These are phyloP conservation scores for Paspalum vaginatum DNA, from an alignment of 176 grass and related monocot genomes.

Conservation along the genomic window DNA sequence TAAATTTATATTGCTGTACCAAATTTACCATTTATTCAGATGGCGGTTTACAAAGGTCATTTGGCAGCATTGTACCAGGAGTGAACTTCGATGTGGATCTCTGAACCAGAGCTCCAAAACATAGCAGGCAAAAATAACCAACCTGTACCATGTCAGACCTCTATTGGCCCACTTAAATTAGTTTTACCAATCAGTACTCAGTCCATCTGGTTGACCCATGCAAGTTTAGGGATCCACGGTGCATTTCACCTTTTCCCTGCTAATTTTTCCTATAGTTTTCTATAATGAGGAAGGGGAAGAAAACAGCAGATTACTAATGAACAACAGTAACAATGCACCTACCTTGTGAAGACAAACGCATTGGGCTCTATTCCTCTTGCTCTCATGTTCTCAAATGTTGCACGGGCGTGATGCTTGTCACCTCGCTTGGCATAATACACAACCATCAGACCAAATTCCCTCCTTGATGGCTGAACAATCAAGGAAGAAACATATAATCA, in stretches of 20 bases:
- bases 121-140: not conserved
- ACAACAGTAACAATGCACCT: conserved; percentile 8
- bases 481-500: conserved; percentile 21
- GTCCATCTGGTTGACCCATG: not conserved
- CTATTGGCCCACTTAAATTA: not conserved
- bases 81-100: not conserved
- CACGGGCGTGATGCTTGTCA: conserved; percentile 97
- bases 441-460: conserved; percentile 86
- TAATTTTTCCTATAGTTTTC: conserved; percentile 17
- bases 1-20: not conserved
- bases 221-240: not conserved
- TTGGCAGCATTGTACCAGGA: not conserved
- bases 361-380: conserved; percentile 96
- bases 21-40: conserved; percentile 28
- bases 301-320: conserved; percentile 4
- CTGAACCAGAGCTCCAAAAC: not conserved
- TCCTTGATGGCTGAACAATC: conserved; percentile 79
- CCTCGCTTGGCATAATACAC: conserved; percentile 98
- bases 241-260: not conserved
- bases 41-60: conserved; percentile 1
- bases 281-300: conserved; percentile 14
- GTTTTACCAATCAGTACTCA: not conserved
- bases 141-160: not conserved
- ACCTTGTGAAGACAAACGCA: conserved; percentile 91
- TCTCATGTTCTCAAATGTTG: conserved; percentile 97